Conservation (phyloP, 2,329 filamentous ascomycete genomes). For the Pyrenochaeta sp. region DNA sequence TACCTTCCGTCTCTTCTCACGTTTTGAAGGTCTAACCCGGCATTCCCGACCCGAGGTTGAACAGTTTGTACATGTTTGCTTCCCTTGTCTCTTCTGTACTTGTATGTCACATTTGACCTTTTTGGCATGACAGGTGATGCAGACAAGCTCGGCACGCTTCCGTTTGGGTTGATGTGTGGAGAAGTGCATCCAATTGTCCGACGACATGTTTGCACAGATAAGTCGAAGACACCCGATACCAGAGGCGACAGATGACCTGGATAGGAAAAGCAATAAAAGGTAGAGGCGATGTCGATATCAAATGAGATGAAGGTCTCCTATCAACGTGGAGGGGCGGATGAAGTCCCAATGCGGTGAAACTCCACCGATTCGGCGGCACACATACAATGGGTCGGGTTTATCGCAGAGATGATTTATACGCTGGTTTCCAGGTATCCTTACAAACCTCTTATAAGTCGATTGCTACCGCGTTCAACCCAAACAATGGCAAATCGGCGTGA, state of each 20-base stretch:
- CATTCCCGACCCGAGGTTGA: conserved; percentile 16
- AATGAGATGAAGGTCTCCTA: not conserved
- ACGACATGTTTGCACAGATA: not conserved
- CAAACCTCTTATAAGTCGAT: not conserved
- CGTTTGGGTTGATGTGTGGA: conserved; percentile 18
- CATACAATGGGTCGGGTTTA: not conserved
- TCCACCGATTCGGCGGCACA: no score
- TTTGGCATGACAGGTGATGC: conserved; percentile 26
- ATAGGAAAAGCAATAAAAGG: no score
- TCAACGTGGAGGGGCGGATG: no score
- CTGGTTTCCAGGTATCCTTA: not conserved
- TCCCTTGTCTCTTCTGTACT: conserved; percentile 14
- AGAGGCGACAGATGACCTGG: not conserved
- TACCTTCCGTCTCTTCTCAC: conserved; percentile 24
- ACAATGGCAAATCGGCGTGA: not conserved
- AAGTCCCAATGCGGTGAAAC: no score
- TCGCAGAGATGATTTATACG: not conserved
- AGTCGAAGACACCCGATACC: not conserved
- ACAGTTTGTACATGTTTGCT: conserved; percentile 24
- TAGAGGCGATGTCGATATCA: not conserved
- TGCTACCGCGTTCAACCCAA: not conserved
- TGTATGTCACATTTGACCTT: conserved; percentile 33
- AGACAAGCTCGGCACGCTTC: conserved; percentile 32
- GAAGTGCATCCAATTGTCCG: conserved; percentile 29
- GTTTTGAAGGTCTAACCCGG: conserved; percentile 22